Evolutionary conservation across 2,329 filamentous ascomycete genomes (phyloP), one percentile per base, ranked within the genome.

Genomic region (Colletotrichum eremochloae): DNA sequence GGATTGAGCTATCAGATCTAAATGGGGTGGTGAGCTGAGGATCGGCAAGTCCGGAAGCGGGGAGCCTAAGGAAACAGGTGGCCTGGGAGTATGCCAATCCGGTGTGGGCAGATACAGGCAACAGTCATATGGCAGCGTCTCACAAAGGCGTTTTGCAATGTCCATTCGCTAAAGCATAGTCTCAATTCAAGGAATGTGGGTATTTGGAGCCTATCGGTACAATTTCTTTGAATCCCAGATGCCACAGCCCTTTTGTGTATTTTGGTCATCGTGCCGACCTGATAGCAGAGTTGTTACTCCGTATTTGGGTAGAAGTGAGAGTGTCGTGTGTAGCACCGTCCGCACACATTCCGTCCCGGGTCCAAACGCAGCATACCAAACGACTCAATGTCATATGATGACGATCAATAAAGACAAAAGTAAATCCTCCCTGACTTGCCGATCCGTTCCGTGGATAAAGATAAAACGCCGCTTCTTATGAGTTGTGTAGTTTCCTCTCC

Each of bases 401-500:
- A 55, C 50, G 18, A 29, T 29, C 38, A 11, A 20, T 42, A 36
- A 58, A 61, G 57, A 61, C 46, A 56, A 20, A 42, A 44, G n/a
- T 40, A 52, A 29, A 57, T 46, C n/a, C 66, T 12, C 24, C 24
- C 55, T 42, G 38, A n/a, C 55, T 61, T 60, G 53, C 69, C 53
- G 33, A 48, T 36, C 58, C 36, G 20, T 56, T 24, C 68, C 68
- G 7, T 4, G 6, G 7, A 42, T 55, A 33, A 56, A 55, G 31
- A 55, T 44, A 24, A 44, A 72, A 69, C 69, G 69, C 69, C 66
- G 38, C 40, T 57, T 62, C 46, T 46, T 60, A 65, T 72, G 66
- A 61, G 66, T 63, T 68, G 68, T 64, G 69, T 69, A 40, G 29
- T 64, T 72, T 72, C 38, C 69, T 61, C 55, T 72, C 69, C 60